Evolutionary conservation across 1,284 basidiomycete genomes (phyloP).

Genomic region (Boletus albobrunnescens): DNA sequence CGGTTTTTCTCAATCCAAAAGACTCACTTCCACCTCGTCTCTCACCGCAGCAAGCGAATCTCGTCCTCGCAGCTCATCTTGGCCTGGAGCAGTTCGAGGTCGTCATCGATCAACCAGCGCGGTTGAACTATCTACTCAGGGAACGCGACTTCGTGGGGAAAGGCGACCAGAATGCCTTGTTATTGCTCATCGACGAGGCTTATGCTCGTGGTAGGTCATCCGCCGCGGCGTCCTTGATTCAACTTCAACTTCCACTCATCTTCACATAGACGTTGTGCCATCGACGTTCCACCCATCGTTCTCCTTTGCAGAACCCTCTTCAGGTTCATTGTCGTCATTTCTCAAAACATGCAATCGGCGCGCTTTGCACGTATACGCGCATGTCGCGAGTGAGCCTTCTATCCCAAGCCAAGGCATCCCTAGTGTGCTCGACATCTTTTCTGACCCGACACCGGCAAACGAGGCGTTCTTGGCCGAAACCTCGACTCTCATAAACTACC

Average conservation of each 20-base stretch:
- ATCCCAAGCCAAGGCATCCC: conserved; percentile 29
- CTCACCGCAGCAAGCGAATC: conserved; percentile 52
- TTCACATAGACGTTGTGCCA: conserved; percentile 47
- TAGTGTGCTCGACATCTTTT: conserved; percentile 42
- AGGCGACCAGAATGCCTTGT: conserved; percentile 46
- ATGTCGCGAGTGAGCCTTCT: conserved; percentile 39
- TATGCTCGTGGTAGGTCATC: conserved; percentile 50
- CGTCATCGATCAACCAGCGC: conserved; percentile 36
- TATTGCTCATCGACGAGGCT: conserved; percentile 56
- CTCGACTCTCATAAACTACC: conserved; percentile 46
- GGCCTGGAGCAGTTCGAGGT: conserved; percentile 64
- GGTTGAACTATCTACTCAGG: conserved; percentile 30
- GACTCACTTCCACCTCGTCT: conserved; percentile 36
- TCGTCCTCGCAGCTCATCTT: conserved; percentile 61
- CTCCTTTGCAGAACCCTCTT: conserved; percentile 21
- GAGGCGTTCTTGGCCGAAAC: conserved; percentile 41
- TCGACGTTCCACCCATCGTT: conserved; percentile 45
- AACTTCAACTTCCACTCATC: conserved; percentile 6
- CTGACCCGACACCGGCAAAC: conserved; percentile 36
- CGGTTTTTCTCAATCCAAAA: conserved; percentile 51
- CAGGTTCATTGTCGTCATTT: conserved; percentile 39
- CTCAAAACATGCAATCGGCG: conserved; percentile 54
- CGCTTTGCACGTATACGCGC: conserved; percentile 54
- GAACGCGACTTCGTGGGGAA: conserved; percentile 56
- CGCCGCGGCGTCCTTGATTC: not conserved